Base-by-base conservation (phyloP, 2,329 filamentous ascomycete species). In the Didymella exigua region DNA sequence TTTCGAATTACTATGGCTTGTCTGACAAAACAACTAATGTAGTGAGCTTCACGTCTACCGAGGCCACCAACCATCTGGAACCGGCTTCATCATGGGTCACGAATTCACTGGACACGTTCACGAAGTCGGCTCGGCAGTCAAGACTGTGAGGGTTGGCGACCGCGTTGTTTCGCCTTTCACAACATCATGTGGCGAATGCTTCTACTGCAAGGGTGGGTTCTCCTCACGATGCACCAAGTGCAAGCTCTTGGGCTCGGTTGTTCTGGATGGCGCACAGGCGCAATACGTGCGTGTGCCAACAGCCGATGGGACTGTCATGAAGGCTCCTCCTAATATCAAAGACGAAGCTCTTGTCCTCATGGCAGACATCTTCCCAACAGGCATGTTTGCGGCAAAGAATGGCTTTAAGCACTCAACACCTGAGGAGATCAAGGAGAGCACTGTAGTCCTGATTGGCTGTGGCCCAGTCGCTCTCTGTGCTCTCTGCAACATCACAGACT, bases 31-130 rank as follows among this genome's bases (percentile, higher is more conserved):
- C n/a, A 36, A 34, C n/a, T 8, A 14, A 24, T 30, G 34, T 60
- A 93, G 89, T 69, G 92, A 96, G 71, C 81, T 96, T 31, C 93
- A 96, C 75, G 86, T 91, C 49, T 96, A 88, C 77, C 89, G 92
- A 40, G 93, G 93, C 30, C 88, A 91, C 66, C 86, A 96, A 70
- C 82, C 86, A 21, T 88, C 86, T 6, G 80, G 76, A 0, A 84
- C 88, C 0, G 84, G 80, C 29, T 87, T 86, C 67, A 84, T 88
- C 54, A 86, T 85, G 89, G 90, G 91, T 54, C 93, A 96, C 72
- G 93, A 96, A 70, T 96, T 96, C 70, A 91, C 90, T 2, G 93
- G 93, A 5, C 83, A 81, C 21, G 85, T 96, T 9, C 82, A 87
- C 29, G 84, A 89, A 59, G 78, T 82, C 38, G 92, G 92, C 0